Conservation (phyloP, 495 filamentous ascomycete species). For the Bacidia gigantensis region DNA sequence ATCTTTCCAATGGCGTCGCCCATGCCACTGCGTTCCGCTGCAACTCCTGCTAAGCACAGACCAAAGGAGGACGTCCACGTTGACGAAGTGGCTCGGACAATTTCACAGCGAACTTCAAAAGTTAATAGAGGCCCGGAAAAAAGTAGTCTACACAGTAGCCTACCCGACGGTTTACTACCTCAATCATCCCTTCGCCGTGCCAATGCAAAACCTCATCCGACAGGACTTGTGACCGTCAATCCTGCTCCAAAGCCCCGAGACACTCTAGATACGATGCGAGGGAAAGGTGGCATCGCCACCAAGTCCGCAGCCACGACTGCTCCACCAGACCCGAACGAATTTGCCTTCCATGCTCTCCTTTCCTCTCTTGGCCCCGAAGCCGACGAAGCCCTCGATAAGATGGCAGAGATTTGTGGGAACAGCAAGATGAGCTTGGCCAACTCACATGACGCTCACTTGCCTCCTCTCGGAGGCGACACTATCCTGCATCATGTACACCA, state of each 20-base stretch:
- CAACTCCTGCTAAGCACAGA: not conserved
- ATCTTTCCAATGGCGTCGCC: not conserved
- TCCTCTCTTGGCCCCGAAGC: conserved; percentile 46
- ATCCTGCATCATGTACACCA: not conserved
- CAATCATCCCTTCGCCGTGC: not conserved
- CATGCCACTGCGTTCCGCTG: not conserved
- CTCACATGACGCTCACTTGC: conserved; percentile 50
- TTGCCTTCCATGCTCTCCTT: conserved; percentile 47
- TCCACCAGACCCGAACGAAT: conserved; percentile 15
- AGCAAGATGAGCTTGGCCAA: conserved; percentile 49
- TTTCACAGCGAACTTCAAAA: not conserved
- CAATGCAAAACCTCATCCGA: not conserved
- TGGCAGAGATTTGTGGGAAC: conserved; percentile 50
- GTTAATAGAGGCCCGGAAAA: not conserved
- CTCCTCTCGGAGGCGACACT: conserved; percentile 23
- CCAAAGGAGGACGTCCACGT: not conserved
- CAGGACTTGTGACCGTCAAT: not conserved
- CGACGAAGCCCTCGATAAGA: conserved; percentile 41
- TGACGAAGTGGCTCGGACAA: not conserved
- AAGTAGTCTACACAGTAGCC: no score
- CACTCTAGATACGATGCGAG: not conserved
- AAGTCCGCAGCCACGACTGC: not conserved
- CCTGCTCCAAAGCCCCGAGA: not conserved
- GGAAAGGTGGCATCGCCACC: not conserved
- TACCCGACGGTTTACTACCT: no score